These are phyloP conservation scores for Mercurialis annua DNA, from an alignment of 345 rosid genomes.

Conservation along the genomic window DNA sequence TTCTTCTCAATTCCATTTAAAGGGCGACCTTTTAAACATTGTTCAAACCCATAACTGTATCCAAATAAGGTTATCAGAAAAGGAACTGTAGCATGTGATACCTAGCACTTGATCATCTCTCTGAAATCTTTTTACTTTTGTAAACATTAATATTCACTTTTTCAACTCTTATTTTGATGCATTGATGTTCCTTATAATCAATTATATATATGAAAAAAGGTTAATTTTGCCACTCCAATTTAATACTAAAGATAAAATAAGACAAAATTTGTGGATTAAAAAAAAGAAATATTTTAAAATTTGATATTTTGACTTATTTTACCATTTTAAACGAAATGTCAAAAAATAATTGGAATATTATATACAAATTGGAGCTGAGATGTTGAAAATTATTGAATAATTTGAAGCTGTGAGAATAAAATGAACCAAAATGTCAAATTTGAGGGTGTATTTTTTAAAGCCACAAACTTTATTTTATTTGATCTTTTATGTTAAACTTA, in stretches of 20 bases:
- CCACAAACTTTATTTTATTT: not conserved
- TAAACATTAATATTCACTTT: not conserved
- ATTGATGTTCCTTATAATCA: not conserved
- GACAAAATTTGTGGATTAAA: too few relatives aligned
- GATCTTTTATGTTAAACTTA: constrained; percentile 4
- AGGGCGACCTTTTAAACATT: not conserved
- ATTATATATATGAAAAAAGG: too few relatives aligned
- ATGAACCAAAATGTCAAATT: too few relatives aligned
- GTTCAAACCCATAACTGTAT: constrained; percentile 13
- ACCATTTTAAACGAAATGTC: too few relatives aligned
- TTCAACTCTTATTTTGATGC: not conserved
- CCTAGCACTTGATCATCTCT: constrained; percentile 3
- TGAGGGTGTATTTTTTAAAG: not conserved
- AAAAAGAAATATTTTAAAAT: too few relatives aligned
- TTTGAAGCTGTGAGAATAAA: too few relatives aligned
- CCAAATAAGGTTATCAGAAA: constrained; percentile 15
- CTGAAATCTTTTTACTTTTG: constrained; percentile 14
- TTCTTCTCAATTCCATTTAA: not conserved
- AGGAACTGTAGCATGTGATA: constrained; percentile 19
- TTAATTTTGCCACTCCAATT: constrained; percentile 16
- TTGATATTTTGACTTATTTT: too few relatives aligned
- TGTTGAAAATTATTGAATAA: too few relatives aligned
- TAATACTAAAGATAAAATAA: not conserved
- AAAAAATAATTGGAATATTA: too few relatives aligned
- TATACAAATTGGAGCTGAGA: too few relatives aligned